Percentiles rank a stretch among this genome's conserved stretches.
These are phyloP conservation scores for Plicaturopsis crispa DNA, from an alignment of 768 basidiomycete genomes.

Conservation along the genomic window DNA sequence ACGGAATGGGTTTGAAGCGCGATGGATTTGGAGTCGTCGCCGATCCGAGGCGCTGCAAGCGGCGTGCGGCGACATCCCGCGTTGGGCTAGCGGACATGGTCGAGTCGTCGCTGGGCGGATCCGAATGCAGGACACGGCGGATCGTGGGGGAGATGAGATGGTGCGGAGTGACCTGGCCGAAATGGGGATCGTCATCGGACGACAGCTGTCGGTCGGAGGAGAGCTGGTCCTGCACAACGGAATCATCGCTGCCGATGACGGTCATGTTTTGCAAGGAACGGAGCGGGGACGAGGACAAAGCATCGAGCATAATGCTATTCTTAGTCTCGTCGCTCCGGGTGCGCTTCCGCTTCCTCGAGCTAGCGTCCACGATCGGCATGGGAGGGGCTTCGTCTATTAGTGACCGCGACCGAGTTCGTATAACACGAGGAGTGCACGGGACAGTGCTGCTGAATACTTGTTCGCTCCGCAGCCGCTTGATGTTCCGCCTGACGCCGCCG, in stretches of 20 bases:
- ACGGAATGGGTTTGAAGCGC: no score
- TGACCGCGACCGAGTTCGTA: background rate
- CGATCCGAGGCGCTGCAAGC: conserved; percentile 27
- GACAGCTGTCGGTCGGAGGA: conserved; percentile 31
- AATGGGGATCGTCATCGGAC: conserved; percentile 58
- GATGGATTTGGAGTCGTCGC: no score
- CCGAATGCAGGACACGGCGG: conserved; percentile 29
- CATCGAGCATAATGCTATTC: no score
- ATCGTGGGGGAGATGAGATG: conserved; percentile 57
- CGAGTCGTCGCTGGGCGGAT: conserved; percentile 41
- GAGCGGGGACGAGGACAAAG: conserved; percentile 10
- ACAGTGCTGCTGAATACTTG: background rate
- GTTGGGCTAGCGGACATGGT: conserved; percentile 38
- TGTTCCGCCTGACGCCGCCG: conserved; percentile 15
- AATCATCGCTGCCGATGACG: conserved; percentile 37
- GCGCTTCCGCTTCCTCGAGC: conserved; percentile 17
- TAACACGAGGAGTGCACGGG: background rate
- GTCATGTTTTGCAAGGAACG: conserved; percentile 18
- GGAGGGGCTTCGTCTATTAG: conserved; percentile 10
- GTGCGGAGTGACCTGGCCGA: conserved; percentile 65
- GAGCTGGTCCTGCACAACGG: conserved; percentile 26
- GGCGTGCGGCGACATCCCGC: conserved; percentile 33
- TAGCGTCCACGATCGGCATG: background rate
- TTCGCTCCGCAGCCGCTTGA: no score
- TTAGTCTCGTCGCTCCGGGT: conserved; percentile 13